phyloP scores from a whole-genome alignment of 2,329 filamentous ascomycete genomes.

The Neofusicoccum sp. region DNA sequence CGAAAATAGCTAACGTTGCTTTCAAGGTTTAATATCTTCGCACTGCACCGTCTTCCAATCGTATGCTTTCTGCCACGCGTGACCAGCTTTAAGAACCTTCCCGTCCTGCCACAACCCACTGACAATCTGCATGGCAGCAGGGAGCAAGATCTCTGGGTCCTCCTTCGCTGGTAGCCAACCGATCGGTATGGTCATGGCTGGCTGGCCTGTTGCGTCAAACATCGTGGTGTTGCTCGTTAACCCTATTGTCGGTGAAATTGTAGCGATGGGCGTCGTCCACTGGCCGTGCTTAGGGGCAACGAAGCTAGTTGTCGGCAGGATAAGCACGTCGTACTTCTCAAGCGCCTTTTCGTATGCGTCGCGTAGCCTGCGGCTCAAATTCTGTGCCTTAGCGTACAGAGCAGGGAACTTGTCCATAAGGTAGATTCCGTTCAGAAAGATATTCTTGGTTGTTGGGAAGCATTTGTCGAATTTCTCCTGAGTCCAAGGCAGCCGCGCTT shows the following conservation, averaged over 20 bases:
- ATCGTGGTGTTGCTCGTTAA: conserved; percentile 31
- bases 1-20: not conserved
- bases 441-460: conserved; percentile 49
- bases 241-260: conserved; percentile 29
- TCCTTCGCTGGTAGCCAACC: conserved; percentile 27
- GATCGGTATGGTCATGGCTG: conserved; percentile 30
- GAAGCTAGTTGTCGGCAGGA: conserved; percentile 41
- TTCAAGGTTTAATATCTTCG: not conserved
- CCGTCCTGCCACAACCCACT: conserved; percentile 38
- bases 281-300: conserved; percentile 18
- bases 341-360: conserved; percentile 40
- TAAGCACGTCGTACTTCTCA: conserved; percentile 38
- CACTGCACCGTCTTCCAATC: conserved; percentile 26
- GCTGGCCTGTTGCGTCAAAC: conserved; percentile 33
- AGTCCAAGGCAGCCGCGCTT: conserved; percentile 49
- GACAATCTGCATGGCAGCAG: conserved; percentile 42
- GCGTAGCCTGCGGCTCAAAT: conserved; percentile 39
- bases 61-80: conserved; percentile 30
- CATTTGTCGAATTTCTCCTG: conserved; percentile 49
- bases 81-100: conserved; percentile 29
- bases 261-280: conserved; percentile 28
- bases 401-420: conserved; percentile 37
- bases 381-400: conserved; percentile 43
- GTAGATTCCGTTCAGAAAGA: conserved; percentile 43
- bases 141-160: conserved; percentile 29